Conservation (phyloP, 129 eudicot genomes). For the Helianthus tuberosus region DNA sequence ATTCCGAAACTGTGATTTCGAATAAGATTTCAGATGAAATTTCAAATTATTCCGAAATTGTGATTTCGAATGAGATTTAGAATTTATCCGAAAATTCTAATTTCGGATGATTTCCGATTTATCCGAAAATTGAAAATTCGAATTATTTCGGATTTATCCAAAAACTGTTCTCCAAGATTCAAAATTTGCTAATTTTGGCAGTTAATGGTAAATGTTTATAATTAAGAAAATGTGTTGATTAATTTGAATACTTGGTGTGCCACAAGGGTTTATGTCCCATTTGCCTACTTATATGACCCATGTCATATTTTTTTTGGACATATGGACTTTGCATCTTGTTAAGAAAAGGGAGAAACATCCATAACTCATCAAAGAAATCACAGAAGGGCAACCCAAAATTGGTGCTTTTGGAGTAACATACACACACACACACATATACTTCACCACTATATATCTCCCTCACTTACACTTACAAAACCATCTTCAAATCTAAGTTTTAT, state of each 20-base stretch:
- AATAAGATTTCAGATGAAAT: no score
- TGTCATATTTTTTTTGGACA: constrained; percentile 7
- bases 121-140: no score
- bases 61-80: no score
- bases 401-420: constrained; percentile 25
- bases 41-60: no score
- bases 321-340: constrained; percentile 25
- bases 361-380: constrained; percentile 23
- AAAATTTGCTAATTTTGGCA: no score
- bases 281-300: constrained; percentile 36
- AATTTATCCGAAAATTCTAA: no score
- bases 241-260: background rate
- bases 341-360: constrained; percentile 34
- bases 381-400: constrained; percentile 27
- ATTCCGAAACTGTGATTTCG: no score
- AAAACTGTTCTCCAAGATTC: no score
- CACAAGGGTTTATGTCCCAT: constrained; percentile 31
- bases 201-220: no score
- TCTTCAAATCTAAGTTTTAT: constrained; percentile 11
- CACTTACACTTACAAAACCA: constrained; percentile 16
- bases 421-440: constrained; percentile 19
- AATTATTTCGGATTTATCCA: no score
- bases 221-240: background rate
- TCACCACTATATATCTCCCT: constrained; percentile 28
- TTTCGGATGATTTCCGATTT: no score